These are phyloP conservation scores for Didymella arachidicola DNA, from an alignment of 2,329 filamentous ascomycete species.

Conservation along the genomic window DNA sequence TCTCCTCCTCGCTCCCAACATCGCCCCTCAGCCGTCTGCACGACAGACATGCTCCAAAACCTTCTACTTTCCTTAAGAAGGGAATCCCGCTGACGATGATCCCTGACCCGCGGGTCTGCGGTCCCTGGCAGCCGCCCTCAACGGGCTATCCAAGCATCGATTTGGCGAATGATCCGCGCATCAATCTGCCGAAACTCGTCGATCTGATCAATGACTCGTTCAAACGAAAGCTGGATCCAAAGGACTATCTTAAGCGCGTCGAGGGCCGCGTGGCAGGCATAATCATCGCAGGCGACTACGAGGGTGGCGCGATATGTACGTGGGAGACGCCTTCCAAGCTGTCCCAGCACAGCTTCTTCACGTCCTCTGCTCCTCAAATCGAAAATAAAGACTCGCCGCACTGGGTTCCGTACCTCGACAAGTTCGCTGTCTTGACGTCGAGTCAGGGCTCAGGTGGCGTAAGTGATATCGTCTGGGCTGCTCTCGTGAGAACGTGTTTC, in stretches of 20 bases:
- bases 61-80: conserved; percentile 85
- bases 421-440: conserved; percentile 90
- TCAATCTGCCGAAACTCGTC: conserved; percentile 83
- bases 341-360: not conserved
- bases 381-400: conserved; percentile 58
- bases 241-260: conserved; percentile 83
- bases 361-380: not conserved
- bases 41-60: conserved; percentile 50
- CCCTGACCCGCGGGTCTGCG: conserved; percentile 68
- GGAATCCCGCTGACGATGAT: conserved; percentile 89
- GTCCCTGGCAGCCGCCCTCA: conserved; percentile 72
- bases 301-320: conserved; percentile 91
- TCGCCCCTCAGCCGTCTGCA: conserved; percentile 37
- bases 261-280: conserved; percentile 83
- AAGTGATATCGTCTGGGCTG: conserved; percentile 94
- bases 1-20: conserved; percentile 87
- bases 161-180: conserved; percentile 75
- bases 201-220: conserved; percentile 95
- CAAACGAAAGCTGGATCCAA: conserved; percentile 79
- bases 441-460: conserved; percentile 91
- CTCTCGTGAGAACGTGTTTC: conserved; percentile 90
- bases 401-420: conserved; percentile 89
- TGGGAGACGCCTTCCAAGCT: conserved; percentile 75
- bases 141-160: conserved; percentile 68
- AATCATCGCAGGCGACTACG: conserved; percentile 95